Conservation (phyloP, 306 rosid species). For the Lotus japonicus region DNA sequence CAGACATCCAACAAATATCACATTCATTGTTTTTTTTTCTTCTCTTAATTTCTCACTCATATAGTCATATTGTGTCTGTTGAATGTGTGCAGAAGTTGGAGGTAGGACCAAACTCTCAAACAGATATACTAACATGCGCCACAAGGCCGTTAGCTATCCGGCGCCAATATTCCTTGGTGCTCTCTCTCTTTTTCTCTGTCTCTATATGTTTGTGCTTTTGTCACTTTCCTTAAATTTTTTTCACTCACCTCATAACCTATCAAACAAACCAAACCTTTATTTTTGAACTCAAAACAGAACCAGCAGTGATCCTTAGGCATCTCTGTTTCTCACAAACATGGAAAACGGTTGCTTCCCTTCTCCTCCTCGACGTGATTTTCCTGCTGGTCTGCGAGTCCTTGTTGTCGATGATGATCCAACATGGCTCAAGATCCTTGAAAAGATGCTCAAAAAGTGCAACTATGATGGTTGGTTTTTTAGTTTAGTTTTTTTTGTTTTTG, state of each 20-base stretch:
- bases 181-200: background rate
- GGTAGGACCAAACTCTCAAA: too few relatives aligned
- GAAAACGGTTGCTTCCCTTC: constrained; percentile 81
- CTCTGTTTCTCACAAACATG: constrained; percentile 35
- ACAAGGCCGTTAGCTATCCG: constrained; percentile 52
- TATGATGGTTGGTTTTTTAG: constrained; percentile 58
- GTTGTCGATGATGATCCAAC: constrained; percentile 97
- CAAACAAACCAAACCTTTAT: constrained; percentile 28
- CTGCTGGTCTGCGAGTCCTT: constrained; percentile 84
- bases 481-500: too few relatives aligned
- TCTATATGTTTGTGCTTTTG: background rate
- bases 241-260: constrained; percentile 38
- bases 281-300: constrained; percentile 1
- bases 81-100: too few relatives aligned
- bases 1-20: too few relatives aligned
- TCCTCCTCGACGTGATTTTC: constrained; percentile 60
- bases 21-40: too few relatives aligned
- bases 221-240: background rate
- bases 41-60: too few relatives aligned
- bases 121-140: constrained; percentile 37
- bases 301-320: constrained; percentile 9
- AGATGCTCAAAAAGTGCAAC: constrained; percentile 94
- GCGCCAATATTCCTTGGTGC: constrained; percentile 67
- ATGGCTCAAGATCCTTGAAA: constrained; percentile 91
- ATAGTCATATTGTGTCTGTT: too few relatives aligned